Percentiles rank a stretch among this genome's conserved stretches.
Evolutionary conservation across 2,329 filamentous ascomycete genomes (phyloP).

Genomic region (Chrysosporium keratinophilum): DNA sequence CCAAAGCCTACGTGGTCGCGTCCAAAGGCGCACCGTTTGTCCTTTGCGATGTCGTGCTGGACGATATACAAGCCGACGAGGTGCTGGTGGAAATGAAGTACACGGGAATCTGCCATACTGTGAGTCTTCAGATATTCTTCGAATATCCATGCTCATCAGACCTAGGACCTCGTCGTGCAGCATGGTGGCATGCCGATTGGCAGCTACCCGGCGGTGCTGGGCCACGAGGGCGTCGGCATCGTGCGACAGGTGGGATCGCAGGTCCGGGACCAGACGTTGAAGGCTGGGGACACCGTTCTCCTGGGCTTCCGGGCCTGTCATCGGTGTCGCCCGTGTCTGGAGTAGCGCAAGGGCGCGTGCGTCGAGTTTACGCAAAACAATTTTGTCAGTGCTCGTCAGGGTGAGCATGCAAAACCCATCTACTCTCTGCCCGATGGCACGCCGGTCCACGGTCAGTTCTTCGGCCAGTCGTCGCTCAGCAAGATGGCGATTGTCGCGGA

Average conservation of each 20-base stretch:
- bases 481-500: conserved; percentile 5
- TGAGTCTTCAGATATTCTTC: neutral
- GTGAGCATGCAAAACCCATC: neutral
- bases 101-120: conserved; percentile 7
- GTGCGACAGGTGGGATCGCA: conserved; percentile 47
- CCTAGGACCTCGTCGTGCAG: conserved; percentile 6
- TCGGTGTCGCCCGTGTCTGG: neutral
- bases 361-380: neutral
- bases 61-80: neutral
- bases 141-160: neutral
- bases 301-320: conserved; percentile 2
- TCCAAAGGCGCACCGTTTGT: neutral
- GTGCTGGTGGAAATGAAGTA: conserved; percentile 7
- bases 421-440: neutral
- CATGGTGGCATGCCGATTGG: conserved; percentile 1
- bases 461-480: conserved; percentile 1
- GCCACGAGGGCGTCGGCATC: conserved; percentile 55
- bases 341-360: neutral
- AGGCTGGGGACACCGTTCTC: neutral
- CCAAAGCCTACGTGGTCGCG: conserved; percentile 3
- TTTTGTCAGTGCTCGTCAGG: neutral
- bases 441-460: conserved; percentile 2
- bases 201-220: conserved; percentile 43
- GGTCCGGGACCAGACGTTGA: conserved; percentile 14
- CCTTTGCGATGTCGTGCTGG: neutral